Evolutionary conservation across 345 rosid genomes (phyloP), one percentile per base, ranked within the genome.

Genomic region (Capsella bursapastoris): DNA sequence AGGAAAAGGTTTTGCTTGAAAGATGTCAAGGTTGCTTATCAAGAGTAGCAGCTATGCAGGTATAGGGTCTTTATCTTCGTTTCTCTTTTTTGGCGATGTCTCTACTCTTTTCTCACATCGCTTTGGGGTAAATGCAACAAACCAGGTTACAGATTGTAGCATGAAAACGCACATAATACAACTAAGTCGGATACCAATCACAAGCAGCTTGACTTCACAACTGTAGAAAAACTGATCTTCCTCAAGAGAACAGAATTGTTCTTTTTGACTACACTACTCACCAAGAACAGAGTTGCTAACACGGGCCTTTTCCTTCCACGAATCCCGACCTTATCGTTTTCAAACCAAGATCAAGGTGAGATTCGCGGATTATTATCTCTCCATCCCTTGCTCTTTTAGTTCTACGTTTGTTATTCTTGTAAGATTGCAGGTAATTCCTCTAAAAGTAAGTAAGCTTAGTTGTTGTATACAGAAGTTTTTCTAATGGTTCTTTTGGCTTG

Each of bases 151-250:
- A 50, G 88, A 87, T 72, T 86, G 92, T 85, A 93, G 97, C 93
- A 82, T 94, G 97, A 89, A 92, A 83, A 91, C 96, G 28, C 98
- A 94, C 70, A 72, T 87, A 82, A 73, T 89, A 80, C 98, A 94
- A 81, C 78, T 84, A 80, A 87, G 84, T 77, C 85, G 83, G 14
- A 75, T 81, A 75, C 80, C 81, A 18, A 75, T 82, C 64, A 81
- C 88, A 72, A 71, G 84, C 83, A 87, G 84, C 87, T 88, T 88
- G 92, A 88, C 92, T 49, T 83, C 87, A 84, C 91, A 83, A 83
- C 34, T 81, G 82, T 83, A 82, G 82, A 93, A 88, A 86, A 82
- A 69, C 87, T 84, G 88, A 88, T 86, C 82, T 71, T 66, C 82
- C 82, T 73, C 45, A 44, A 55, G 14, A 70, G 37, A 70, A 69